Percentiles rank a stretch among this genome's conserved stretches.
Conservation (phyloP, 2,329 filamentous ascomycete species). For the Tympanopsis confertula region DNA sequence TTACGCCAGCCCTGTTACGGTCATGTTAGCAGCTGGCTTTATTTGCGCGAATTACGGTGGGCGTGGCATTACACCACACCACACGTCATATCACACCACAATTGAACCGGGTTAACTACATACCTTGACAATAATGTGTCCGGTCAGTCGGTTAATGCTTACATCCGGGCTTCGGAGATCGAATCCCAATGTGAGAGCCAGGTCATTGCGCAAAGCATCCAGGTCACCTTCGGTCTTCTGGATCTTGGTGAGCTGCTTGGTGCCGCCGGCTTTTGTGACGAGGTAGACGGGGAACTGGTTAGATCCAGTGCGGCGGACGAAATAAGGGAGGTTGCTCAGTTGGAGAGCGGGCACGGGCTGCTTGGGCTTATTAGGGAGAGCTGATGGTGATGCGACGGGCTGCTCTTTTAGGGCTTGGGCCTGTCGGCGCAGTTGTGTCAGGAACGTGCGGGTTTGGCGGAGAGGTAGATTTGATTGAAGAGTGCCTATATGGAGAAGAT, state of each 20-base stretch:
- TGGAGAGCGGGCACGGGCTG: conserved; percentile 11
- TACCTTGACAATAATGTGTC: conserved; percentile 67
- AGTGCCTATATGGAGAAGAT: conserved; percentile 6
- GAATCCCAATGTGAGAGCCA: conserved; percentile 19
- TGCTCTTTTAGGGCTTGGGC: conserved; percentile 11
- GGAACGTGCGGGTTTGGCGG: conserved; percentile 20
- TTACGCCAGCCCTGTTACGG: conserved; percentile 32
- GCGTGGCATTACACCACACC: conserved; percentile 2
- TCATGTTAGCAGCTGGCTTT: conserved; percentile 4
- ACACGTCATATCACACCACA: not conserved
- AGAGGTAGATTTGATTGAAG: conserved; percentile 7
- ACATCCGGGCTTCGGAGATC: conserved; percentile 45
- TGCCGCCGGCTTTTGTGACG: conserved; percentile 62
- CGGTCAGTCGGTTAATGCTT: conserved; percentile 46
- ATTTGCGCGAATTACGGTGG: not conserved
- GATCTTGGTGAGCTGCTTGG: conserved; percentile 60
- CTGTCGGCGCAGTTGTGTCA: conserved; percentile 21
- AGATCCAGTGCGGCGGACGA: conserved; percentile 59
- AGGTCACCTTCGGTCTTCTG: conserved; percentile 71
- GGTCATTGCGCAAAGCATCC: conserved; percentile 46
- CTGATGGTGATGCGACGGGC: conserved; percentile 5
- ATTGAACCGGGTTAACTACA: conserved; percentile 7
- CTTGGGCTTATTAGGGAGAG: conserved; percentile 7
- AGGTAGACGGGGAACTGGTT: conserved; percentile 70
- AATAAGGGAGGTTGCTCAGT: conserved; percentile 44